Base-by-base conservation (phyloP, 495 filamentous ascomycete genomes). In the Podospora bellae-mahoneyi region DNA sequence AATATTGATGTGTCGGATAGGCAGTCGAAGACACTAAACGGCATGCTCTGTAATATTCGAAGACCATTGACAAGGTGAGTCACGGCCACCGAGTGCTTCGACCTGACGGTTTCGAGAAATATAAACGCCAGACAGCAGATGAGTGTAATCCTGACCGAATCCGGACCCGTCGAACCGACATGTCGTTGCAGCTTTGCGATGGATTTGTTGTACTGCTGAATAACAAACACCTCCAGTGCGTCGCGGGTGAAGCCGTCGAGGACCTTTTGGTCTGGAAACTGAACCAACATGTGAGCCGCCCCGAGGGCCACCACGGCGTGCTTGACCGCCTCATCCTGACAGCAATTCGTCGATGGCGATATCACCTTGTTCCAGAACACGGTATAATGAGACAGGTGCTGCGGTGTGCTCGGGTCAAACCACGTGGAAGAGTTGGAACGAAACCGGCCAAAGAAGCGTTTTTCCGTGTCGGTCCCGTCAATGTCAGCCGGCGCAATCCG, bases 131-230 rank as follows among this genome's bases (percentile, higher is more conserved):
- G 70, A 54, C 79, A 81, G 71, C 79, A 81, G 54, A 77, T 66
- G 4, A 81, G 74, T 15, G 77, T 79, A 2, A 76, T 65, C 39
- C 75, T 70, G 27, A 78, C 71, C 71, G 76, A 78, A 34, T 74
- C 72, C 15, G 71, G 53, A 26, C 64, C 56, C n/a, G 74, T 71
- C 2, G 73, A 75, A 23, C 65, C 65, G 2, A 73, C 74, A 55
- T 77, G 75, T 28, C 68, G 63, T 27, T 76, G 72, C n/a, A 80
- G 69, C 58, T 73, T 71, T 60, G 74, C 72, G 59, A 79, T 77
- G 15, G 78, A 78, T 3, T 73, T 66, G 76, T 78, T 81, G 70
- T 81, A 80, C 59, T 79, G 78, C 62, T 80, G 76, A 66, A 81
- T 79, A 66, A 69, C 74, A 67, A 79, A 78, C 5, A 80, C 55